Evolutionary conservation across 805 yeast genomes (phyloP).

Genomic region (Metschnikowia kofuensis): DNA sequence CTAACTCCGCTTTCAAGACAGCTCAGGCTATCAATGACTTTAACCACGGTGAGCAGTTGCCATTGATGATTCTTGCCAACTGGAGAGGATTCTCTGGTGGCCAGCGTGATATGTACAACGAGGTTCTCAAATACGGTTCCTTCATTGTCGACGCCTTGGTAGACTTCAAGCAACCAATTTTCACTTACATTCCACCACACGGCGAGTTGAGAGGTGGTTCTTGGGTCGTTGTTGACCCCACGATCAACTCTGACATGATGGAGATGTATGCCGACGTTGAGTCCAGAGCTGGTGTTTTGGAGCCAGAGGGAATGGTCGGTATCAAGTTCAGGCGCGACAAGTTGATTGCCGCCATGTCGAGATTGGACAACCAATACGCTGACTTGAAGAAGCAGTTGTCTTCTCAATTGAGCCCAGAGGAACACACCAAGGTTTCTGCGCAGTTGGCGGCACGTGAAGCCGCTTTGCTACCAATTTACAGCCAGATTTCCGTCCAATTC

Average conservation of each 20-base stretch:
- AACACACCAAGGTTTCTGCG: slow-evolving; percentile 60
- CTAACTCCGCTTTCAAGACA: slow-evolving; percentile 98
- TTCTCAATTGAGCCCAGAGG: slow-evolving; percentile 54
- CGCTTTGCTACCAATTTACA: slow-evolving; percentile 78
- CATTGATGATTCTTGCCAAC: slow-evolving; percentile 95
- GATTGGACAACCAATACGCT: slow-evolving; percentile 77
- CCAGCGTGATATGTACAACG: slow-evolving; percentile 99
- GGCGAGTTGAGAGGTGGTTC: slow-evolving; percentile 99
- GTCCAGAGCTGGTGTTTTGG: slow-evolving; percentile 95
- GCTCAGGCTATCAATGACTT: slow-evolving; percentile 98
- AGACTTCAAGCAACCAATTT: slow-evolving; percentile 93
- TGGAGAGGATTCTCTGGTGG: slow-evolving; percentile 99
- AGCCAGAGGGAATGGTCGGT: slow-evolving; percentile 99
- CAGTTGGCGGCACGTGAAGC: slow-evolving; percentile 77
- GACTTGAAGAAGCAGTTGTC: slow-evolving; percentile 62
- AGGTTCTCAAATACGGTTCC: slow-evolving; percentile 95
- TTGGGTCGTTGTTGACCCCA: slow-evolving; percentile 99
- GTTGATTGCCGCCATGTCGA: slow-evolving; percentile 82
- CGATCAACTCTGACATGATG: slow-evolving; percentile 95
- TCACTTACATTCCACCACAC: slow-evolving; percentile 95
- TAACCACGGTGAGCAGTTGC: slow-evolving; percentile 97
- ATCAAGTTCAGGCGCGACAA: slow-evolving; percentile 95
- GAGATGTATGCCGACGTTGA: slow-evolving; percentile 98
- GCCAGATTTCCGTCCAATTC: slow-evolving; percentile 90
- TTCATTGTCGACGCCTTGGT: slow-evolving; percentile 96